Conservation (phyloP, 192 early-diverging fungal species). For the Coemansia furcata region DNA sequence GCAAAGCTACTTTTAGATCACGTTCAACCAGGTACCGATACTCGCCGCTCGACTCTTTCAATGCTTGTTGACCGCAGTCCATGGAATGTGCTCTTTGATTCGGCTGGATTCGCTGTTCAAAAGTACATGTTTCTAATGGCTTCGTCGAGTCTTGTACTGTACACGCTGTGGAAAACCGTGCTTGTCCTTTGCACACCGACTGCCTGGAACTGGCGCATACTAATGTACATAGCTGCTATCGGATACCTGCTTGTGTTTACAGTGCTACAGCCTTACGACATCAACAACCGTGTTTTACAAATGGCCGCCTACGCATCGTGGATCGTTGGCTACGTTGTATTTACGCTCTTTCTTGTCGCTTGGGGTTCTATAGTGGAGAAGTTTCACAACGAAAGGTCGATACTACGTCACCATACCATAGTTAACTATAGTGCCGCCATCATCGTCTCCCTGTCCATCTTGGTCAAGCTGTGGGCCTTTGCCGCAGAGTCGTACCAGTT, state of each 20-base stretch:
- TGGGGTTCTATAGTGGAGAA: conserved; percentile 33
- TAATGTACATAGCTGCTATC: conserved; percentile 39
- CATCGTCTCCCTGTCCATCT: conserved; percentile 17
- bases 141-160: conserved; percentile 19
- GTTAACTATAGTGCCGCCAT: conserved; percentile 12
- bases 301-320: conserved; percentile 33
- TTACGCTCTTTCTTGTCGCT: conserved; percentile 32
- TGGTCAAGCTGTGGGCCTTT: conserved; percentile 33
- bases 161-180: conserved; percentile 35
- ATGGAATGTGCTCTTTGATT: conserved; percentile 16
- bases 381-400: conserved; percentile 2
- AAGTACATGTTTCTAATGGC: conserved; percentile 25
- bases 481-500: conserved; percentile 38
- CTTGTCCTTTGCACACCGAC: conserved; percentile 30
- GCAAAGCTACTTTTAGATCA: background rate
- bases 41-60: background rate
- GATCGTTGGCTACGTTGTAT: conserved; percentile 36
- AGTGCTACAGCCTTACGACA: conserved; percentile 24
- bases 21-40: background rate
- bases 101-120: conserved; percentile 16
- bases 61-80: conserved; percentile 9
- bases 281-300: conserved; percentile 19
- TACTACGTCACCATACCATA: background rate
- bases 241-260: conserved; percentile 35
- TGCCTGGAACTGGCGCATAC: conserved; percentile 37